Evolutionary conservation across 306 rosid species (phyloP), one percentile per base, ranked within the genome.

Genomic region (Mucuna pruriens): DNA sequence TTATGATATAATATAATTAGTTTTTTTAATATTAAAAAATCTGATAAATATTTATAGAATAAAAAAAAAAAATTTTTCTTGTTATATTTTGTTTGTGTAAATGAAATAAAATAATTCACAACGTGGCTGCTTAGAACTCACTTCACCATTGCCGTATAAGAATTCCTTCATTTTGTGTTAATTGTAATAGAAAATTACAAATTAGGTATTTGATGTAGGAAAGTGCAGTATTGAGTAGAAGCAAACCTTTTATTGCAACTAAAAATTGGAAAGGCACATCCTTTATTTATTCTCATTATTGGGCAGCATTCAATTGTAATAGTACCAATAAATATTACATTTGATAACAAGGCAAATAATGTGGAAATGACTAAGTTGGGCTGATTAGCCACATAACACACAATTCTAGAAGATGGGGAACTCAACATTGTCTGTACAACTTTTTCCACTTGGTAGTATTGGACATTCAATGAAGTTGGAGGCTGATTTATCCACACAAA

Each of bases 401-500:
- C 4, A 55, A 25, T 40, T 9, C 57, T 76, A 81, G 57, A 86
- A 88, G 29, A 84, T 48, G 64, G 88, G 88, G 78, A 88, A 86
- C 64, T 86, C 82, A 44, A 86, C 75, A 22, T 40, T 17, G 19
- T 84, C 71, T 46, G 55, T 54, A 23, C 90, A 89, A 68, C 67
- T 83, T 11, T 82, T 63, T 33, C 69, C 42, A 9, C 33, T 48
- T 4, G 89, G 90, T 16, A 85, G 79, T 17, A 80, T 42, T 20
- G 92, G 89, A 33, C 90, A 89, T 44, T 89, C 85, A 51, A 86
- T 85, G 31, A 89, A 57, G 9, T 69, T 74, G 4, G 90, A 82
- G 3, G 89, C 92, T 19, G 89, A 77, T 70, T 81, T 83, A 66
- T 89, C 90, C 31, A 76, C 92, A 49, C 92, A 89, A 52, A 89